phyloP scores from a whole-genome alignment of 306 rosid species.

The Cucurbita maxima region DNA sequence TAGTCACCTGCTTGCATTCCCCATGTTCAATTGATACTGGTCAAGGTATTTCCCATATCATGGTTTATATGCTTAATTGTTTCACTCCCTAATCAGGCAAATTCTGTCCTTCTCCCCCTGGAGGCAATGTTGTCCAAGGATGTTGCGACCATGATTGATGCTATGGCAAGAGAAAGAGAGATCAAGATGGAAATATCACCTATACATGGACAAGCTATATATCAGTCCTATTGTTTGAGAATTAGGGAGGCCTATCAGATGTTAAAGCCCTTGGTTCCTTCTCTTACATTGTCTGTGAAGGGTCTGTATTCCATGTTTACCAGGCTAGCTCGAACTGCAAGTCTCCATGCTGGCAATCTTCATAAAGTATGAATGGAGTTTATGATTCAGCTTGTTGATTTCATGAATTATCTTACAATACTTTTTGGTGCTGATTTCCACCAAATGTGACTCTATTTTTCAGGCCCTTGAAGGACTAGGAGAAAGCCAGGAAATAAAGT shows the following conservation, averaged over 20 bases:
- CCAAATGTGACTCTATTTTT: conserved; percentile 11
- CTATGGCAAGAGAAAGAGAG: conserved; percentile 62
- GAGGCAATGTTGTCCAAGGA: conserved; percentile 85
- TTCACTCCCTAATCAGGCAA: conserved; percentile 41
- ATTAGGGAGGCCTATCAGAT: conserved; percentile 67
- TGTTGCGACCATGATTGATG: conserved; percentile 77
- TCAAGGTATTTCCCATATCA: conserved; percentile 3
- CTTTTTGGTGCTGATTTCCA: conserved; percentile 3
- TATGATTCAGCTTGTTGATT: conserved; percentile 11
- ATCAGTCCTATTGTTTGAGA: conserved; percentile 70
- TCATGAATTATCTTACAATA: not conserved
- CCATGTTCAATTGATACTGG: not conserved
- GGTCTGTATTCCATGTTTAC: conserved; percentile 75
- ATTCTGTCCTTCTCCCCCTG: conserved; percentile 74
- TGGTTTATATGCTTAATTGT: conserved; percentile 15
- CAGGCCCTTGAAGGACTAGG: conserved; percentile 99
- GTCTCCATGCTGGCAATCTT: conserved; percentile 90
- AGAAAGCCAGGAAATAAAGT: conserved; percentile 78
- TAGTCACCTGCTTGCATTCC: not conserved
- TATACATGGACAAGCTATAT: conserved; percentile 93
- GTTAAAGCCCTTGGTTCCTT: conserved; percentile 62
- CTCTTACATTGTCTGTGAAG: conserved; percentile 61
- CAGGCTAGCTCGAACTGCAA: conserved; percentile 81
- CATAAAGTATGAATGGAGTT: conserved; percentile 55
- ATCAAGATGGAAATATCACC: conserved; percentile 66